Percentiles rank a stretch among this genome's conserved stretches.
Conservation (phyloP, 1,284 basidiomycete species). For the Lentinula novae-zelandiae region DNA sequence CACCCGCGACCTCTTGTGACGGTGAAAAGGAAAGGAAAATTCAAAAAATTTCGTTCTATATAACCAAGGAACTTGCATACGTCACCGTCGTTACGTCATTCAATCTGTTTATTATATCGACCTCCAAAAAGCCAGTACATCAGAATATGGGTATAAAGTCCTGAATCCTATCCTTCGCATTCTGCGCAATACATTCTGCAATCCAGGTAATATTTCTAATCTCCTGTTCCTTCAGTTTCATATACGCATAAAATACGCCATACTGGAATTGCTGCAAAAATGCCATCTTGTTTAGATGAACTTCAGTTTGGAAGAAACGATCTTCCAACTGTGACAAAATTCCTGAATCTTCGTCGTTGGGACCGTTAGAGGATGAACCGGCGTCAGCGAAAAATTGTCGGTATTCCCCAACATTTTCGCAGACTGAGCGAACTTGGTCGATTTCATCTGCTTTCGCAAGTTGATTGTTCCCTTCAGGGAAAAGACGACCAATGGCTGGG, state of each 20-base stretch:
- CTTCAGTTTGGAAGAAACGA: conserved; percentile 93
- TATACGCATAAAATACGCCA: conserved; percentile 89
- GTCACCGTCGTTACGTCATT: neutral
- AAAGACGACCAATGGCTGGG: conserved; percentile 91
- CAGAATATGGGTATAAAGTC: conserved; percentile 89
- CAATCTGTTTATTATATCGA: neutral
- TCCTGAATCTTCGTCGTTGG: conserved; percentile 42
- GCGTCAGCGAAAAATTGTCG: conserved; percentile 82
- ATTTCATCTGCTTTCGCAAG: conserved; percentile 94
- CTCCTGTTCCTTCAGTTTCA: conserved; percentile 99
- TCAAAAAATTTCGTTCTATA: neutral
- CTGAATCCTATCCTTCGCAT: conserved; percentile 89
- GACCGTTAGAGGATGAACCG: conserved; percentile 24
- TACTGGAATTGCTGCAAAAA: conserved; percentile 96
- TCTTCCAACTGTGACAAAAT: conserved; percentile 82
- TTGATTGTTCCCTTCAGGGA: conserved; percentile 93
- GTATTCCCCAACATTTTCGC: conserved; percentile 90
- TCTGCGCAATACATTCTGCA: conserved; percentile 94
- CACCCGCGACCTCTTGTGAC: neutral
- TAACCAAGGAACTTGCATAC: neutral
- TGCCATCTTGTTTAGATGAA: conserved; percentile 88
- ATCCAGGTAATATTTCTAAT: conserved; percentile 97
- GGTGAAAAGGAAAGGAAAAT: neutral
- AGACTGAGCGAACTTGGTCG: conserved; percentile 87
- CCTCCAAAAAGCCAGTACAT: conserved; percentile 8